phyloP scores from a whole-genome alignment of 176 grass and related monocot genomes.

The Zea mays region Zm-B73-REFERENCE-NAM-5.0 NC_050097.1:19664501-19665000 shows the following conservation, averaged over 20 bases:
- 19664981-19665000: conserved; percentile 4
- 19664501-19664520: too few relatives aligned
- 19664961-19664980: conserved; percentile 36
- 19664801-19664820: conserved; percentile 35
- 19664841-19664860: neutral
- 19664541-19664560: too few relatives aligned
- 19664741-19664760: neutral
- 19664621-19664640: too few relatives aligned
- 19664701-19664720: neutral
- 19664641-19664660: too few relatives aligned
- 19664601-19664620: too few relatives aligned
- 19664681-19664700: neutral
- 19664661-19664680: conserved; percentile 8
- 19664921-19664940: conserved; percentile 31
- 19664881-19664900: conserved; percentile 42
- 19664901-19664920: conserved; percentile 41
- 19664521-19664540: too few relatives aligned
- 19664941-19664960: conserved; percentile 42
- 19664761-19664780: neutral
- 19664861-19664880: conserved; percentile 16
- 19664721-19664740: conserved; percentile 35
- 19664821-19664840: conserved; percentile 31
- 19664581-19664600: too few relatives aligned
- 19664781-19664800: neutral
- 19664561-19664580: too few relatives aligned